phyloP scores from a whole-genome alignment of 2,329 filamentous ascomycete genomes.

The Bimuria novae-zelandiae region DNA sequence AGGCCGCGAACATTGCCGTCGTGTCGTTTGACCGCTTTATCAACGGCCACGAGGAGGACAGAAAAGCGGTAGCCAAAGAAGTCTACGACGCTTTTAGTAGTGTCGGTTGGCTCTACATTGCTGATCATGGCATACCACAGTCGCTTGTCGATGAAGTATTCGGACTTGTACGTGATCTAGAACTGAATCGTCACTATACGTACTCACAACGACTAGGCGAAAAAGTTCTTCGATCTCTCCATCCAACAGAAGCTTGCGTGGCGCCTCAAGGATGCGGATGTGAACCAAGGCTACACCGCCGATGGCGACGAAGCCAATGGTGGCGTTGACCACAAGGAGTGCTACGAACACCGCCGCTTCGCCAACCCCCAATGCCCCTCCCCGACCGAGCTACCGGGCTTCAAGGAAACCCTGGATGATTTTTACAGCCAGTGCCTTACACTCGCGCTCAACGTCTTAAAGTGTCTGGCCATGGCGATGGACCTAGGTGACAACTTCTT shows the following conservation, averaged over 20 bases:
- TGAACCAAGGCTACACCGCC: conserved; percentile 48
- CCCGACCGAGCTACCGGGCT: conserved; percentile 24
- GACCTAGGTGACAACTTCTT: conserved; percentile 32
- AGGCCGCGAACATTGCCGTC: conserved; percentile 26
- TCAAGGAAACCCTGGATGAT: conserved; percentile 29
- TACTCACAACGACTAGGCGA: conserved; percentile 22
- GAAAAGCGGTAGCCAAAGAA: conserved; percentile 29
- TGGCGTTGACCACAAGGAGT: conserved; percentile 34
- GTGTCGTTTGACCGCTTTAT: conserved; percentile 34
- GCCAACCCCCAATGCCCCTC: conserved; percentile 25
- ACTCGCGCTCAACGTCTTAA: conserved; percentile 27
- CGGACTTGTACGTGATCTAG: conserved; percentile 23
- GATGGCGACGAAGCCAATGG: conserved; percentile 44
- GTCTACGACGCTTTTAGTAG: conserved; percentile 47
- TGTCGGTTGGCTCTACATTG: conserved; percentile 51
- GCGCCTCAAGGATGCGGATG: conserved; percentile 43
- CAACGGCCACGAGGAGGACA: conserved; percentile 24
- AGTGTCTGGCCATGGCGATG: conserved; percentile 33
- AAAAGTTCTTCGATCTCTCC: conserved; percentile 44
- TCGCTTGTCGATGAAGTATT: conserved; percentile 38
- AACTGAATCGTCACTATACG: not conserved
- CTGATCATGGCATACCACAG: conserved; percentile 47
- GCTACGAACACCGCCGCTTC: conserved; percentile 29
- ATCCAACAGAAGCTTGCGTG: conserved; percentile 40
- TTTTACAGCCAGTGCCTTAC: conserved; percentile 30